These are phyloP conservation scores for Ascochyta rabiei DNA, from an alignment of 2,329 filamentous ascomycete genomes.

Conservation along the genomic window DNA sequence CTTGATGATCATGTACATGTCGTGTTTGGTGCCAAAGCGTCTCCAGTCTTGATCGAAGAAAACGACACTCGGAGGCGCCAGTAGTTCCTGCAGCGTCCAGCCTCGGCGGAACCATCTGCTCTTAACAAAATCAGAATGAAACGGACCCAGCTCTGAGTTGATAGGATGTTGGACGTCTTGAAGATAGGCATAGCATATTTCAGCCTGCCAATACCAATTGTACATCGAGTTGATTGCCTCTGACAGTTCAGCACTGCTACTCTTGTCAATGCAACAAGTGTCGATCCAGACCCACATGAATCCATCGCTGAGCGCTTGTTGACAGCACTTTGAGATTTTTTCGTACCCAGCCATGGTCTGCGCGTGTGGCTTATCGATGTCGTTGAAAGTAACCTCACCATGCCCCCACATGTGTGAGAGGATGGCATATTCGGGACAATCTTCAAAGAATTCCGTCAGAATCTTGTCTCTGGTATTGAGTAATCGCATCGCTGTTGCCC, in stretches of 20 bases:
- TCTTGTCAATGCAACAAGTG: slow-evolving; percentile 35
- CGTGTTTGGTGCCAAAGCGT: neutral
- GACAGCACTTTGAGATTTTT: neutral
- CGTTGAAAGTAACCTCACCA: slow-evolving; percentile 22
- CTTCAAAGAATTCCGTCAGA: no score
- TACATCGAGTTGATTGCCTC: slow-evolving; percentile 39
- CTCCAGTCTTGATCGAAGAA: neutral
- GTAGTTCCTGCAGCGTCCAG: slow-evolving; percentile 22
- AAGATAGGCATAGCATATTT: slow-evolving; percentile 30
- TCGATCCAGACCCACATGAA: slow-evolving; percentile 35
- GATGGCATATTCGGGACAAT: slow-evolving; percentile 22
- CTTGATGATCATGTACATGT: no score
- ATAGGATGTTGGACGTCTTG: slow-evolving; percentile 9
- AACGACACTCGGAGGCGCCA: neutral
- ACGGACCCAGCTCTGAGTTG: no score
- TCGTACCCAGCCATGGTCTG: neutral
- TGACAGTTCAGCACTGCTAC: slow-evolving; percentile 27
- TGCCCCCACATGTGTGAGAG: slow-evolving; percentile 32
- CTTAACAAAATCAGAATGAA: neutral
- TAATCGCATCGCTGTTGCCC: no score
- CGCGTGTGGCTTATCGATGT: slow-evolving; percentile 26
- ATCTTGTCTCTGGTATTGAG: no score
- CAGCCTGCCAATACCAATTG: slow-evolving; percentile 29
- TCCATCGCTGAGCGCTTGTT: slow-evolving; percentile 16
- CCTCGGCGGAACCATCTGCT: slow-evolving; percentile 21